Percentiles rank a stretch among this genome's conserved stretches.
phyloP scores from a whole-genome alignment of 2,329 filamentous ascomycete species.

The Trichoderma pleuroti region DNA sequence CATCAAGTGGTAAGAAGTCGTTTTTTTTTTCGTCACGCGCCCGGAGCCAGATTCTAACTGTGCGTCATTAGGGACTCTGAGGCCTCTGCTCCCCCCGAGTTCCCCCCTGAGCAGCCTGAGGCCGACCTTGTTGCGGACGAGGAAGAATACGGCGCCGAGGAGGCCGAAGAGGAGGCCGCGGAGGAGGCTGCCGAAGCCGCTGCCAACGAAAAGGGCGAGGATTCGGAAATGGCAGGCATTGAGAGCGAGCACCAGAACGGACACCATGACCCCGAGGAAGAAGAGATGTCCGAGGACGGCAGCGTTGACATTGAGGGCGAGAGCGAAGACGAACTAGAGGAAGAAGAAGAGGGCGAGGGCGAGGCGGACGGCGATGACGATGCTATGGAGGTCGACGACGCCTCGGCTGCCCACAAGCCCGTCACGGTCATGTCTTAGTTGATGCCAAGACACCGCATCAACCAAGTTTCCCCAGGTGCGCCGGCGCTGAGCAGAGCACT shows the following conservation, averaged over 20 bases:
- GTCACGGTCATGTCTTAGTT: slow-evolving; percentile 35
- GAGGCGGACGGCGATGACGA: slow-evolving; percentile 40
- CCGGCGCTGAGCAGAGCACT: background rate
- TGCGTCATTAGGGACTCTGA: slow-evolving; percentile 79
- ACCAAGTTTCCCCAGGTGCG: background rate
- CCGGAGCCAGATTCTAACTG: background rate
- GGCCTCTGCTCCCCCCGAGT: slow-evolving; percentile 91
- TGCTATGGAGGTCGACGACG: slow-evolving; percentile 50
- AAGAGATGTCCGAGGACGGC: slow-evolving; percentile 67
- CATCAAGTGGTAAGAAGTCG: slow-evolving; percentile 77
- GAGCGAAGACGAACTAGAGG: slow-evolving; percentile 68
- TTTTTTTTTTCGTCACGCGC: background rate
- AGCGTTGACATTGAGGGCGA: slow-evolving; percentile 78
- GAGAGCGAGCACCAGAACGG: slow-evolving; percentile 45
- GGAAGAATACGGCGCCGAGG: slow-evolving; percentile 85
- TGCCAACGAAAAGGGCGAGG: slow-evolving; percentile 54
- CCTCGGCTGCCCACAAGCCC: slow-evolving; percentile 34
- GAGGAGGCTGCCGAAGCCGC: slow-evolving; percentile 56
- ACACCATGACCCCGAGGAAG: slow-evolving; percentile 54
- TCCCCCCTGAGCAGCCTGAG: slow-evolving; percentile 95
- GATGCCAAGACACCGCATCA: background rate
- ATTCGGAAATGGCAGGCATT: slow-evolving; percentile 71
- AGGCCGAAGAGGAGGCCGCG: slow-evolving; percentile 67
- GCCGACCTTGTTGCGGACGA: slow-evolving; percentile 84
- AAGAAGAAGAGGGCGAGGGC: slow-evolving; percentile 52